Evolutionary conservation across 768 basidiomycete species (phyloP).

Genomic region (Pleurotus platypus): DNA sequence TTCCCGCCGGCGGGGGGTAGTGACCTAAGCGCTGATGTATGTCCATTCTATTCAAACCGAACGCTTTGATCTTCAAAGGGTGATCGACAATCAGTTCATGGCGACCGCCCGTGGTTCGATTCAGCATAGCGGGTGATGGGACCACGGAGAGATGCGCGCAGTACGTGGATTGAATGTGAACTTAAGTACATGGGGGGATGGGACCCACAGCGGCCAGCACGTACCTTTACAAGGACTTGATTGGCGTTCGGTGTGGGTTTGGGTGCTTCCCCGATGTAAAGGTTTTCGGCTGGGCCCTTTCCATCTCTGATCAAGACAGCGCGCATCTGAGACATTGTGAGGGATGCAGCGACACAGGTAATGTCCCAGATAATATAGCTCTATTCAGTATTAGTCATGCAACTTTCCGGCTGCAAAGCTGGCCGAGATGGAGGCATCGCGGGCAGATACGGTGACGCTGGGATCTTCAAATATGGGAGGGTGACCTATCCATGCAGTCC

Average conservation of each 20-base stretch:
- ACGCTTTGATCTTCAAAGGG: constrained; percentile 59
- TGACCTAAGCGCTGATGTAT: constrained; percentile 63
- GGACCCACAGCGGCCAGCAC: constrained; percentile 8
- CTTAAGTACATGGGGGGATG: too few relatives aligned
- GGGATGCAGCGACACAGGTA: too few relatives aligned
- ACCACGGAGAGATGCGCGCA: background rate
- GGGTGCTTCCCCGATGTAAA: constrained; percentile 72
- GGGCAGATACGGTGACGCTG: too few relatives aligned
- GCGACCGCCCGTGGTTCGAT: background rate
- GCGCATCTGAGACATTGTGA: constrained; percentile 46
- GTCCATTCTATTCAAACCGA: constrained; percentile 91
- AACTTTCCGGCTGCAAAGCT: too few relatives aligned
- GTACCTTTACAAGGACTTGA: constrained; percentile 79
- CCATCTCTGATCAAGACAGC: constrained; percentile 77
- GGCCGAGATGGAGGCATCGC: too few relatives aligned
- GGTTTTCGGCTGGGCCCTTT: constrained; percentile 70
- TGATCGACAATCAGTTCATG: background rate
- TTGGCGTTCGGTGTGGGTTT: constrained; percentile 54
- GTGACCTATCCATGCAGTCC: too few relatives aligned
- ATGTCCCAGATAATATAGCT: too few relatives aligned
- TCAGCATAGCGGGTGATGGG: background rate
- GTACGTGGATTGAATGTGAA: too few relatives aligned
- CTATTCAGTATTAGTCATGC: too few relatives aligned
- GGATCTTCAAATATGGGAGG: too few relatives aligned
- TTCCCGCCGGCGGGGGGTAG: constrained; percentile 80